Conservation (phyloP, 1,284 basidiomycete genomes). For the Irpex lacteus region DNA sequence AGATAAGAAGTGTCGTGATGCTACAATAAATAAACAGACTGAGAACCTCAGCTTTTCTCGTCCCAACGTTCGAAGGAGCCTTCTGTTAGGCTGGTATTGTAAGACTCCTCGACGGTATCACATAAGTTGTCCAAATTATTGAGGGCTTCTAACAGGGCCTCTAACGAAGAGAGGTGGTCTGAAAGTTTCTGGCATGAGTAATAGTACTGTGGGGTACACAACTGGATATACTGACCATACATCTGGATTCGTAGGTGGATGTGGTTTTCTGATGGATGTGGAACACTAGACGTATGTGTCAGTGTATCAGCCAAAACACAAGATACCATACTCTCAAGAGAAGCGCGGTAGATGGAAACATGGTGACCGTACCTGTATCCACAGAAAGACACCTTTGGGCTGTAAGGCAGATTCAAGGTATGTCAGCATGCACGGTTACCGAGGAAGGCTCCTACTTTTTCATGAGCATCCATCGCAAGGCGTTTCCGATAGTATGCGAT, state of each 20-base stretch:
- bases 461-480: constrained; percentile 97
- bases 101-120: constrained; percentile 63
- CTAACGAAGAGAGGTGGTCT: constrained; percentile 81
- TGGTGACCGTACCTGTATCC: constrained; percentile 80
- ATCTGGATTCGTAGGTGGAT: constrained; percentile 98
- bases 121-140: constrained; percentile 75
- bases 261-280: constrained; percentile 95
- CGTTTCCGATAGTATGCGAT: constrained; percentile 94
- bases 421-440: not conserved
- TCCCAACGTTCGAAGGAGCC: constrained; percentile 63
- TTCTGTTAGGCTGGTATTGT: constrained; percentile 52
- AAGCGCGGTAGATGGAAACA: too few species aligned
- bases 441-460: constrained; percentile 74
- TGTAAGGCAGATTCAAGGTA: constrained; percentile 31
- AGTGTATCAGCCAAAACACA: constrained; percentile 3
- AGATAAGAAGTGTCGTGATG: not conserved
- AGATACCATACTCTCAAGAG: not conserved
- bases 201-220: not conserved
- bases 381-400: constrained; percentile 98
- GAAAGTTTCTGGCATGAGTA: constrained; percentile 1
- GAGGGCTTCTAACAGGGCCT: constrained; percentile 74
- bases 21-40: not conserved
- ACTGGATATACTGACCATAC: constrained; percentile 74
- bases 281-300: constrained; percentile 54
- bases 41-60: constrained; percentile 50